A percentile compares a stretch with the other conserved stretches of the same genome.
These are phyloP conservation scores for Elongisporangium prolatum DNA, from an alignment of 352 stramenopile species.

Conservation along the genomic window DNA sequence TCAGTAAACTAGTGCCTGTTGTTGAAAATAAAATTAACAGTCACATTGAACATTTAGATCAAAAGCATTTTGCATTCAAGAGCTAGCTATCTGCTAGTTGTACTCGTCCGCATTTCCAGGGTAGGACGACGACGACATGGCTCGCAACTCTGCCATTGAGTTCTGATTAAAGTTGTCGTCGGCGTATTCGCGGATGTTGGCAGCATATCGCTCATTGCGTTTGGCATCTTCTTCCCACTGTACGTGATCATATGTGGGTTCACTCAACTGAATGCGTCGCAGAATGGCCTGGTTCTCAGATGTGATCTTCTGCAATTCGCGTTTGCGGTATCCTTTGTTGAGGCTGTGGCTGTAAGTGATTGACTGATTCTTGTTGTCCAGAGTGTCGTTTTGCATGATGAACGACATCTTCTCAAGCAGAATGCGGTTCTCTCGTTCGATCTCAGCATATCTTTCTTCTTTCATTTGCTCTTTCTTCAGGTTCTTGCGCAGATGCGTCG, in stretches of 20 bases:
- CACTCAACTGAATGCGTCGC: slow-evolving; percentile 85
- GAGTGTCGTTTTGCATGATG: slow-evolving; percentile 89
- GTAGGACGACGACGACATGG: slow-evolving; percentile 52
- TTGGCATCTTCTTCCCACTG: slow-evolving; percentile 89
- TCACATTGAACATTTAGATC: not conserved
- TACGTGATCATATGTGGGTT: slow-evolving; percentile 87
- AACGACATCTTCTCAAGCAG: slow-evolving; percentile 97
- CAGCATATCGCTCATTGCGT: slow-evolving; percentile 78
- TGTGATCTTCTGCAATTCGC: slow-evolving; percentile 85
- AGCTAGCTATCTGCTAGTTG: slow-evolving; percentile 24
- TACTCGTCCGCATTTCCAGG: slow-evolving; percentile 23
- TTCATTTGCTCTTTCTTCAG: slow-evolving; percentile 97
- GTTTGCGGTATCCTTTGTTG: slow-evolving; percentile 80
- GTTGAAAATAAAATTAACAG: not conserved
- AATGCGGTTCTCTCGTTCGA: slow-evolving; percentile 96
- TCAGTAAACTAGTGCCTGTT: not conserved
- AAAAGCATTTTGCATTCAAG: not conserved
- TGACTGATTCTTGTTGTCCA: slow-evolving; percentile 85
- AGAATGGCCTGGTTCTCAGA: slow-evolving; percentile 85
- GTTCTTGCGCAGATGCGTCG: slow-evolving; percentile 92
- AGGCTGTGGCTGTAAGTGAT: slow-evolving; percentile 74
- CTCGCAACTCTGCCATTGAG: slow-evolving; percentile 37
- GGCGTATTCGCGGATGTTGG: slow-evolving; percentile 88
- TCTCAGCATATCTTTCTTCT: slow-evolving; percentile 92
- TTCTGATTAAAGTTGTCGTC: slow-evolving; percentile 28